These are phyloP conservation scores for Ramaria sp. DNA, from an alignment of 768 basidiomycete species.

Conservation along the genomic window DNA sequence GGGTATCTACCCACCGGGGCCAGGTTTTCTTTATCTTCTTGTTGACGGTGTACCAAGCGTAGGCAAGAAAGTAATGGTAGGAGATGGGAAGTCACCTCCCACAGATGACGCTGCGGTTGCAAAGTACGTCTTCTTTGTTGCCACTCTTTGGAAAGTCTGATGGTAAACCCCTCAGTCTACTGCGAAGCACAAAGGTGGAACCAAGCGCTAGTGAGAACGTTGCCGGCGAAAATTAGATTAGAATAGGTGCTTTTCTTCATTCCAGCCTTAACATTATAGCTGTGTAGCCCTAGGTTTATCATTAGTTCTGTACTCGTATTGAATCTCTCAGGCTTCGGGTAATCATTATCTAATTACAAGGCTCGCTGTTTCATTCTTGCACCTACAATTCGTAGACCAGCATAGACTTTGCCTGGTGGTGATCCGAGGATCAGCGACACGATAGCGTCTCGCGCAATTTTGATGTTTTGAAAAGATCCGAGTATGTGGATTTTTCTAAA, in stretches of 20 bases:
- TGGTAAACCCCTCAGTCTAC: neutral
- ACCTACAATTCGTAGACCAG: conserved; percentile 82
- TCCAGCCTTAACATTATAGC: neutral
- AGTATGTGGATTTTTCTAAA: conserved; percentile 94
- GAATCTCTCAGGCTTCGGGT: neutral
- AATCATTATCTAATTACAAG: conserved; percentile 29
- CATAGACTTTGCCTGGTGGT: conserved; percentile 90
- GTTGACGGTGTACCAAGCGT: conserved; percentile 54
- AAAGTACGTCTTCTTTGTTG: conserved; percentile 9
- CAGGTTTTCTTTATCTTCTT: conserved; percentile 66
- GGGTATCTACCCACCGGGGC: conserved; percentile 68
- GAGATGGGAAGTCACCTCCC: conserved; percentile 47
- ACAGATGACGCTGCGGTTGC: conserved; percentile 14
- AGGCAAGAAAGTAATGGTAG: conserved; percentile 56
- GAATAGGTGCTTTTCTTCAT: neutral
- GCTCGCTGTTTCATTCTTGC: conserved; percentile 90
- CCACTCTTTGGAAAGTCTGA: neutral
- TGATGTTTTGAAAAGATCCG: conserved; percentile 98
- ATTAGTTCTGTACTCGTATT: neutral
- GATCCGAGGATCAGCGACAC: conserved; percentile 92
- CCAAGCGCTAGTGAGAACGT: neutral
- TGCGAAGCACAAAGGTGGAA: neutral
- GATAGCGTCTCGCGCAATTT: conserved; percentile 91
- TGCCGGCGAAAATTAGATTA: neutral
- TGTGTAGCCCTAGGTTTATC: neutral